Evolutionary conservation across 441 rosid genomes (phyloP), one percentile per base, ranked within the genome.

Genomic region (Populus hybrid): DNA sequence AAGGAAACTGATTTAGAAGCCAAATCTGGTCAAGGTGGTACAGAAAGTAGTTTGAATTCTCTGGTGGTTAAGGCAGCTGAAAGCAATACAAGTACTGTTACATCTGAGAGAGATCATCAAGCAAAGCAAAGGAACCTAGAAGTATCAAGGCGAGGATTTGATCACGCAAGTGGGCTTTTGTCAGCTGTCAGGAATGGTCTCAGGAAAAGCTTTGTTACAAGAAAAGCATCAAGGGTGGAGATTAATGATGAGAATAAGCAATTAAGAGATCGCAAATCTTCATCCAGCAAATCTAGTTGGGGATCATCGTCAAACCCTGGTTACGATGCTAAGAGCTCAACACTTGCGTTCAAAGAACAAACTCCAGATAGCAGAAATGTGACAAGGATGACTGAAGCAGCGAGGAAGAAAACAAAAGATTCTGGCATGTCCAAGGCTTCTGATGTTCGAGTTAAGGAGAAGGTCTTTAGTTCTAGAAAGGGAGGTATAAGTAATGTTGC

Each of bases 231-330:
- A 65, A 85, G 85, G 67, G 76, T 81, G 40, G 84, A 81, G 81
- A 77, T 67, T 67, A 79, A 40, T 80, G 59, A 71, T 20, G 77
- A 82, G 77, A 64, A 38, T 42, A 79, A 71, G 65, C 70, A 77
- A 69, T 81, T 83, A 61, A 79, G 80, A 57, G 88, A 79, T 16
- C n/a, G 68, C 34, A 80, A 83, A 74, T 87, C 91, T 82, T 84
- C 80, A 46, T 88, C 90, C 57, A 61, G 85, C n/a, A 88, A 88
- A 73, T 89, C 89, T 72, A 88, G 93, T 26, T 83, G 82, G 54
- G 91, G 87, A 61, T 87, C 93, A 30, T 87, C 93, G 76, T 86
- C 86, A 36, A 72, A 63, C 78, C 78, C 79, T 68, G 40, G 77
- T 23, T 21, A 46, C 54, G 77, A 76, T 72, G 75, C 35, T 54